These are phyloP conservation scores for Prunus kanzakura DNA, from an alignment of 306 rosid genomes.

Conservation along the genomic window DNA sequence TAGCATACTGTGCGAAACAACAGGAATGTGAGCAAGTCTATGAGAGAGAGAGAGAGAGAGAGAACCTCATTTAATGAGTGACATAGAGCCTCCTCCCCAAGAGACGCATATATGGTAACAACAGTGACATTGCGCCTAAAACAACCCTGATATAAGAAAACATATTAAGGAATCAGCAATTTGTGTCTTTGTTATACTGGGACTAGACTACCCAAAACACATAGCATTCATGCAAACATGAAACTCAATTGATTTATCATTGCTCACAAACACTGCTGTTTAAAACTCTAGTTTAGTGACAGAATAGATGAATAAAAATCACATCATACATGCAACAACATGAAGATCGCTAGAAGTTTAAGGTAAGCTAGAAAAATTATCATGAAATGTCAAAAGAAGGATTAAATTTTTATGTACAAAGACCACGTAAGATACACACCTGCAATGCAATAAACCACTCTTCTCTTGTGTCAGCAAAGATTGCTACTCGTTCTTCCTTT, in stretches of 20 bases:
- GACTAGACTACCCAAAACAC: background rate
- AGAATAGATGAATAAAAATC: background rate
- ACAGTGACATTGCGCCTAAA: constrained; percentile 90
- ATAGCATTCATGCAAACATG: constrained; percentile 1
- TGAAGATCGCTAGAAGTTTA: background rate
- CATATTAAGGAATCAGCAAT: background rate
- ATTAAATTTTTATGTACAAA: background rate
- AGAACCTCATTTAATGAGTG: constrained; percentile 89
- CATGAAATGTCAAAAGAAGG: constrained; percentile 3
- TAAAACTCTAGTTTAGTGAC: background rate
- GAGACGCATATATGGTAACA: constrained; percentile 87
- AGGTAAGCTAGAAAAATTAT: background rate
- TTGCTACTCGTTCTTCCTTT: constrained; percentile 73
- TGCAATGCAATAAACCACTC: constrained; percentile 95
- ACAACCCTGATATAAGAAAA: constrained; percentile 58
- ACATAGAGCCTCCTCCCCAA: constrained; percentile 93
- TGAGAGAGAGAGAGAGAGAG: constrained; percentile 23
- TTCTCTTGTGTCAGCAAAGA: constrained; percentile 86
- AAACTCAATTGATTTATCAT: background rate
- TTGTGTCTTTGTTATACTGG: background rate
- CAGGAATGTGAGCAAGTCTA: background rate
- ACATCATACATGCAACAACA: background rate
- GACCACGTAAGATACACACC: constrained; percentile 42
- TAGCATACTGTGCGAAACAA: background rate
- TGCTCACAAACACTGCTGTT: background rate